These are phyloP conservation scores for Ananas comosus DNA, from an alignment of 176 grass and related monocot species.

Conservation along the genomic window DNA sequence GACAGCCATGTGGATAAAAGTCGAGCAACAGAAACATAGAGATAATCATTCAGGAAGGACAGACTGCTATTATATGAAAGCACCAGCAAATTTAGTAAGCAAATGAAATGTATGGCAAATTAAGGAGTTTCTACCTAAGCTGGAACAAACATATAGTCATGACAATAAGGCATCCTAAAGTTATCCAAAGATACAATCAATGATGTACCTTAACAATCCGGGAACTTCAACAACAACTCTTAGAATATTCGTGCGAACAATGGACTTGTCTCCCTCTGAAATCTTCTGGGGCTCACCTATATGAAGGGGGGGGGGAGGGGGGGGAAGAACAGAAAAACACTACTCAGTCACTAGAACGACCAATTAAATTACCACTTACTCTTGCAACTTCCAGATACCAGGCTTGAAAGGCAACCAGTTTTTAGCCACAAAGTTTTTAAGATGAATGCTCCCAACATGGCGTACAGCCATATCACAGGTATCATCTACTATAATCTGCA, in stretches of 20 bases:
- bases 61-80: no score
- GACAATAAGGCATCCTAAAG: no score
- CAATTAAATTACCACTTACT: conserved; percentile 4
- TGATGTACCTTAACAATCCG: conserved; percentile 69
- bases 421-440: conserved; percentile 94
- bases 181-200: background rate
- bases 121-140: no score
- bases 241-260: conserved; percentile 76
- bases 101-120: no score
- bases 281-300: conserved; percentile 53
- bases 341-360: conserved; percentile 9
- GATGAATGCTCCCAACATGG: conserved; percentile 86
- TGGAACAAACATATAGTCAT: no score
- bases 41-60: no score
- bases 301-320: background rate
- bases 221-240: conserved; percentile 84
- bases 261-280: conserved; percentile 57
- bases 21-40: no score
- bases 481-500: conserved; percentile 86
- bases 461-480: conserved; percentile 75
- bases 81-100: no score
- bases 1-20: no score
- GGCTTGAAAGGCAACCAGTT: conserved; percentile 77
- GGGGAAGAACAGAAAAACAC: background rate
- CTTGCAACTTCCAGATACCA: conserved; percentile 25